Evolutionary conservation across 306 rosid genomes (phyloP), one percentile per base, ranked within the genome.

Genomic region (Prunus dulcis): DNA sequence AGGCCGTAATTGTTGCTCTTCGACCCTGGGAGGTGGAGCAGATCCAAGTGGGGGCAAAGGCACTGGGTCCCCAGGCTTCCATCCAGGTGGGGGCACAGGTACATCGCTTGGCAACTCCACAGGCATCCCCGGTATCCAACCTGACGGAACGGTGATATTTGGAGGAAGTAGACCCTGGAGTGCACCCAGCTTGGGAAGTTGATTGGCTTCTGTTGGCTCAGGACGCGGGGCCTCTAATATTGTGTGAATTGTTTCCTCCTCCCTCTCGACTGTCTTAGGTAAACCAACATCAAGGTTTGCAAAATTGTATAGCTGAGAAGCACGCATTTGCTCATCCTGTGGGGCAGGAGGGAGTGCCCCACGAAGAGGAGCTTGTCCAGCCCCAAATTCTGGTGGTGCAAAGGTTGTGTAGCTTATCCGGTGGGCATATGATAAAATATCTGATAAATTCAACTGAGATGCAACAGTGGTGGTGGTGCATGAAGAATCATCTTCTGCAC

Each of bases 91-190:
- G 43, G 96, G 96, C 86, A 93, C 69, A 70, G 97, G 96, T 25
- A 91, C 2, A 75, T 88, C 89, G 4, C 71, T 76, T 43, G 98
- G 96, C 77, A 94, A 86, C 47, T 88, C 88, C 81, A 94, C 93
- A 34, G 96, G 97, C 97, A 91, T 91, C 64, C 97, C 97, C 18
- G 98, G 98, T 79, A 91, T 94, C 98, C 98, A 94, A 10, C 97
- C 98, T 38, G 94, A 82, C 5, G 98, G 98, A 52, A 93, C 81
- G 1, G 90, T 69, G 69, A 93, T 82, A 81, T 89, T 89, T 18
- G 92, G 90, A 64, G 91, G 98, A 78, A 91, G 88, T 64, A 89
- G 18, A 47, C 98, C 98, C 75, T 87, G 93, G 38, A 90, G 88
- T 64, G 86, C 78, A 64, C 82, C 72, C 81, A 91, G 60, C 81